Conservation (phyloP, 2,329 filamentous ascomycete genomes). For the Elsinoe necatrix region DNA sequence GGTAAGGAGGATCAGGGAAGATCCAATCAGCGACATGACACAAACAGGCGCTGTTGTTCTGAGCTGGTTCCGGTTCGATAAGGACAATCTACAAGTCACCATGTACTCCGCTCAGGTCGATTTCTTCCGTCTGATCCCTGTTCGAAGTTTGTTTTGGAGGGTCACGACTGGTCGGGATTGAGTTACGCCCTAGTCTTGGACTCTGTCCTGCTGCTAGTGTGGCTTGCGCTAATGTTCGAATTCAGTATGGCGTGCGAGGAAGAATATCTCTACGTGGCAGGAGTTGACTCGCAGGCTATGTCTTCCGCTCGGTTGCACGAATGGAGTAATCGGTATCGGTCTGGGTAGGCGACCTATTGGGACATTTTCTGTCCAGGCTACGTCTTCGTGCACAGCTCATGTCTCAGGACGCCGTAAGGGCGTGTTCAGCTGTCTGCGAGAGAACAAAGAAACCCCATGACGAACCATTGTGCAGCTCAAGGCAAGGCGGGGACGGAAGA, state of each 20-base stretch:
- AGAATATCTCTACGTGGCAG: conserved; percentile 9
- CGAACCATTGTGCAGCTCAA: neutral
- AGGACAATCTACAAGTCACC: conserved; percentile 7
- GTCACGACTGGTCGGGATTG: conserved; percentile 8
- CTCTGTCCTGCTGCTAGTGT: conserved; percentile 5
- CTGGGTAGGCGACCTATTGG: neutral
- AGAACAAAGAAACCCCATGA: conserved; percentile 3
- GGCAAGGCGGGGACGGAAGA: conserved; percentile 12
- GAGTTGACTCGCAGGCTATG: conserved; percentile 9
- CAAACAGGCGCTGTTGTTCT: neutral
- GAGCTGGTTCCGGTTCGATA: neutral
- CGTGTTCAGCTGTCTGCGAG: conserved; percentile 4
- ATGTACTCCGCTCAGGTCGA: conserved; percentile 5
- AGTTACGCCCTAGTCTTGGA: conserved; percentile 13
- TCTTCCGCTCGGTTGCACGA: conserved; percentile 7
- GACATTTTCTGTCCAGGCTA: neutral
- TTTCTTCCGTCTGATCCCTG: conserved; percentile 13
- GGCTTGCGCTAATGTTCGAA: conserved; percentile 11
- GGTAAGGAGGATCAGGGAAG: conserved; percentile 4
- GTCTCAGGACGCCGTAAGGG: neutral
- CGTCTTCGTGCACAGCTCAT: neutral
- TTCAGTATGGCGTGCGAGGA: conserved; percentile 7
- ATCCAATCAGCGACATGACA: conserved; percentile 10
- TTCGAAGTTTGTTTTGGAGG: conserved; percentile 1
- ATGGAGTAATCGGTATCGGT: conserved; percentile 8